Evolutionary conservation across 2,329 filamentous ascomycete genomes (phyloP).

Genomic region (Aspergillus novoparasiticus): DNA sequence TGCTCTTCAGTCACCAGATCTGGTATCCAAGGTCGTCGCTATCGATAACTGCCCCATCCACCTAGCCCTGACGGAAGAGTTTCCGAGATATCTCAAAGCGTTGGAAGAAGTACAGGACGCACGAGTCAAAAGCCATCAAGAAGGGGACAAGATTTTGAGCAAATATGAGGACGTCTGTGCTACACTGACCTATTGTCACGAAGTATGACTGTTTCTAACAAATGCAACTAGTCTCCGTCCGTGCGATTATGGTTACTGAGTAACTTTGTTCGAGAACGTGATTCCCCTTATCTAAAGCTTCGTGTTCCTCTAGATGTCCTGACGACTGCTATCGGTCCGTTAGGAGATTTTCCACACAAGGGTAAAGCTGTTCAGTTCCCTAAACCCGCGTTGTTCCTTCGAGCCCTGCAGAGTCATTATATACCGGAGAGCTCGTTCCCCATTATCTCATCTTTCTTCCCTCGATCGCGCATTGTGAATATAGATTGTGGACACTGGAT

Average conservation of each 20-base stretch:
- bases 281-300: neutral
- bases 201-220: neutral
- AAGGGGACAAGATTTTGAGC: constrained; percentile 6
- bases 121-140: constrained; percentile 2
- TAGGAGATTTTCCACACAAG: constrained; percentile 6
- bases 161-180: constrained; percentile 3
- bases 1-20: constrained; percentile 21
- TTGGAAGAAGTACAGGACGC: constrained; percentile 4
- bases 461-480: constrained; percentile 29
- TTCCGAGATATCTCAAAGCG: constrained; percentile 56
- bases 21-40: constrained; percentile 24
- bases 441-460: constrained; percentile 32
- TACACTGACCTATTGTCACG: neutral
- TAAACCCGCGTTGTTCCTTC: constrained; percentile 22
- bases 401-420: constrained; percentile 22
- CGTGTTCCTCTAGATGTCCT: constrained; percentile 7
- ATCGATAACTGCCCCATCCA: constrained; percentile 27
- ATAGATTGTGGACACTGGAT: constrained; percentile 39
- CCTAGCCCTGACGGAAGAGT: constrained; percentile 21
- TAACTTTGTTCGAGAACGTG: constrained; percentile 8
- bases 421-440: constrained; percentile 58
- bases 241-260: constrained; percentile 11
- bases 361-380: constrained; percentile 34
- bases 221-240: neutral
- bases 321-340: constrained; percentile 1